Evolutionary conservation across 352 stramenopile species (phyloP), one percentile per base, ranked within the genome.

Genomic region (Phytopythium mirpurense): DNA sequence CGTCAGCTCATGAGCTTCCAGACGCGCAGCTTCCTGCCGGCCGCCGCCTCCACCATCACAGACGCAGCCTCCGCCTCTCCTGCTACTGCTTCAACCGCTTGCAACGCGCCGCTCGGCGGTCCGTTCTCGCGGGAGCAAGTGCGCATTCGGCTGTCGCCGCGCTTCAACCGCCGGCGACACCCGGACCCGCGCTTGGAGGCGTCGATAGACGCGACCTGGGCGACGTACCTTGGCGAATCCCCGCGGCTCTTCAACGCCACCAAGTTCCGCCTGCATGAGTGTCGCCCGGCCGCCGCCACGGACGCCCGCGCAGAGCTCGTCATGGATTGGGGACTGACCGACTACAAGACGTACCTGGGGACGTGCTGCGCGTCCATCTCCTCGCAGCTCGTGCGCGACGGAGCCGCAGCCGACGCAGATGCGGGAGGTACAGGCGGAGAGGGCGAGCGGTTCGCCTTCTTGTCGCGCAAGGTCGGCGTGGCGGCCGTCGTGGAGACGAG

Each of bases 391-490:
- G 6, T 42, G n/a, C 31, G 19, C 19, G 46, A 41, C 29, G 29
- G 27, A 15, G n/a, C 21, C 38, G 56, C 29, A 5, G 29, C 29
- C 19, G 46, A 29, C 29, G 29, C 15, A 6, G n/a, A 14, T 38
- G 56, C 77, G 10, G 19, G 19, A 12, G 80, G 86, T 35, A 67
- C 67, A 16, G 26, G 63, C 5, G 27, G 18, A n/a, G 34, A 61
- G 0, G 52, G 27, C 29, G 56, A 87, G 45, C 36, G 23, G n/a
- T 75, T 74, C 38, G 71, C 72, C 45, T 90, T 81, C 55, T 36
- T 92, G 14, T 94, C 83, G 12, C 63, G 78, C 27, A 94, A 94
- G 70, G 69, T 94, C 35, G 83, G 83, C 29, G 81, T 94, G 43
- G 83, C 83, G 0, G 83, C 68, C 1, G 65, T 78, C 14, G 56